Base-by-base conservation (phyloP, 2,329 filamentous ascomycete genomes). In the Penicillium sumatraense region DNA sequence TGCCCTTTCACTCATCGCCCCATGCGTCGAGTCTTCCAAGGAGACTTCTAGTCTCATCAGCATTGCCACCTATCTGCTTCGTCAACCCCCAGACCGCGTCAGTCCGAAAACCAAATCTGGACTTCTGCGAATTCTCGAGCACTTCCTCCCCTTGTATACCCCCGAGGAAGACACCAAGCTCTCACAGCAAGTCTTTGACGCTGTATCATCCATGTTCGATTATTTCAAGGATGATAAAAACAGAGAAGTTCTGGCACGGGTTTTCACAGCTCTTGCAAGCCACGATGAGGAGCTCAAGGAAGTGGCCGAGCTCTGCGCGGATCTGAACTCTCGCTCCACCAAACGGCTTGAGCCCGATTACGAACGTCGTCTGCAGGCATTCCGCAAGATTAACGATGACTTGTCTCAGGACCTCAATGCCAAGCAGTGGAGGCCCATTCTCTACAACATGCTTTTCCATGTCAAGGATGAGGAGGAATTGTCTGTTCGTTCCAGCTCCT, bases 401-500 rank as follows among this genome's bases (percentile, higher is more conserved):
- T 78, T 83, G n/a, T 85, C 85, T 33, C 70, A 70, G 1, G 75
- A 79, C 0, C 85, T 93, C 57, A 87, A 84, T 0, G 76, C 86
- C 1, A 83, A 83, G 54, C 90, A 96, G 72, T 99, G 95, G 93
- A 83, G 88, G 49, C 93, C 95, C 5, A 75, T 99, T 18, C 77
- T 98, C 10, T 89, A 93, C 75, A 99, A 98, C 68, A 84, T 96
- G 78, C 81, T 96, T 2, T 98, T 88, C 74, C 95, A 89, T 68
- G 88, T 97, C 61, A 88, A 87, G 61, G 86, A 93, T 60, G 88
- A 91, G 52, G 91, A 96, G 59, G 95, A 99, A 71, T 88, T 96
- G 60, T 90, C 91, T 42, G 90, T 97, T 46, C 79, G 96, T 54
- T 81, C 84, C 2, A 97, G 93, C 70, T 91, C 95, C 6, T 90